Percentiles rank a stretch among this genome's conserved stretches.
These are phyloP conservation scores for Russula sp. DNA, from an alignment of 768 basidiomycete genomes.

Conservation along the genomic window DNA sequence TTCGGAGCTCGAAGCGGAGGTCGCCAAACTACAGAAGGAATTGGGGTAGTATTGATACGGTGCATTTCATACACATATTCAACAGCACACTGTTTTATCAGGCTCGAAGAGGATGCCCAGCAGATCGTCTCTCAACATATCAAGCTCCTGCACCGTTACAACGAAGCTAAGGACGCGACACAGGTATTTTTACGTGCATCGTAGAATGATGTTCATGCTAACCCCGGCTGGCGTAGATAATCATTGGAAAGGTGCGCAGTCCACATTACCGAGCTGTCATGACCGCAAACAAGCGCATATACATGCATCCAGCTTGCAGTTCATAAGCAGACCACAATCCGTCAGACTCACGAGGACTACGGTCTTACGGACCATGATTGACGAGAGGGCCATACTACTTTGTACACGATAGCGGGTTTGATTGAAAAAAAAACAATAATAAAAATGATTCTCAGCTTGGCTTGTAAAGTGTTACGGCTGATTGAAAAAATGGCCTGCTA, in stretches of 20 bases:
- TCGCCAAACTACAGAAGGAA: conserved; percentile 12
- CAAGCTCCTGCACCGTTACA: conserved; percentile 60
- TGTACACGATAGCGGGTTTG: too few species aligned
- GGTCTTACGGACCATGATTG: conserved; percentile 55
- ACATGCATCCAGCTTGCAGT: conserved; percentile 51
- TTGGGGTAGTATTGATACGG: conserved; percentile 5
- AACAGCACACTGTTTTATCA: conserved; percentile 13
- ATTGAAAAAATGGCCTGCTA: too few species aligned
- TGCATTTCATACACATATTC: not conserved
- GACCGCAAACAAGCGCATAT: conserved; percentile 11
- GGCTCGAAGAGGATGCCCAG: conserved; percentile 40
- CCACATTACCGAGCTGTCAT: not conserved
- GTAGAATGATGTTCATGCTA: not conserved
- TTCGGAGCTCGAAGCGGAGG: conserved; percentile 14
- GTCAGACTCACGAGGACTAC: conserved; percentile 67
- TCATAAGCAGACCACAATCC: conserved; percentile 59
- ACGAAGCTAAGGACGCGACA: conserved; percentile 73
- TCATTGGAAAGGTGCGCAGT: conserved; percentile 60
- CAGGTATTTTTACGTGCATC: conserved; percentile 40
- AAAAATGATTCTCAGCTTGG: too few species aligned
- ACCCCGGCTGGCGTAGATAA: conserved; percentile 38
- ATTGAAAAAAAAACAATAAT: too few species aligned
- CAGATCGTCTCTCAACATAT: conserved; percentile 57
- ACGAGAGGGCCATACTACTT: not conserved
- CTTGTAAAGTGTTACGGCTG: too few species aligned